Percentiles rank a stretch among this genome's conserved stretches.
phyloP scores from a whole-genome alignment of 257 asterid species.

The Solanum medicagineum region DNA sequence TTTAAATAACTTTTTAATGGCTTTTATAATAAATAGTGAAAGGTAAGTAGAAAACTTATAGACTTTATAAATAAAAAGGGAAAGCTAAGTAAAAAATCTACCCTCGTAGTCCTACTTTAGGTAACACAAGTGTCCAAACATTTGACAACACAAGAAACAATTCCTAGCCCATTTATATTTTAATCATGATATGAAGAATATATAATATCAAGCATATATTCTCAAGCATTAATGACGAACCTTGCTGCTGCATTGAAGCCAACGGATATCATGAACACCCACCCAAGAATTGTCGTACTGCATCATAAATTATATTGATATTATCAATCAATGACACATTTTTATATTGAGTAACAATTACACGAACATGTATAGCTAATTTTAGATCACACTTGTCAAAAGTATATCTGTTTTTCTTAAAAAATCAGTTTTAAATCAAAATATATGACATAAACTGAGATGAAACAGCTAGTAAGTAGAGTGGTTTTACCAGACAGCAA shows the following conservation, averaged over 20 bases:
- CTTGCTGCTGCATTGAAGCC: constrained; percentile 32
- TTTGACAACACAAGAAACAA: not conserved
- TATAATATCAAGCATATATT: not conserved
- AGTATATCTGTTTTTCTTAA: too few relatives aligned
- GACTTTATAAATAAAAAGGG: not conserved
- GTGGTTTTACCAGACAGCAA: not conserved
- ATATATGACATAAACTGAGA: too few relatives aligned
- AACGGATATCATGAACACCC: constrained; percentile 21
- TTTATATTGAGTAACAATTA: too few relatives aligned
- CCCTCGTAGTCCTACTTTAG: too few relatives aligned
- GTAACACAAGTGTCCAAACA: not conserved
- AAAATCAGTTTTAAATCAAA: too few relatives aligned
- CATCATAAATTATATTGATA: not conserved
- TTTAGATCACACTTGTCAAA: too few relatives aligned
- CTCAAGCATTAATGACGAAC: not conserved
- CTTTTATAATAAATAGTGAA: not conserved
- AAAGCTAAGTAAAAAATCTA: not conserved
- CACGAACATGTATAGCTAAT: too few relatives aligned
- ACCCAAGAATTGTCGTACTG: constrained; percentile 16
- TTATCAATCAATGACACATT: too few relatives aligned
- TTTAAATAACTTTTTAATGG: too few relatives aligned
- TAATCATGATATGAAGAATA: not conserved
- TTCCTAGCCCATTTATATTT: not conserved
- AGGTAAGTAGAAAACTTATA: not conserved
- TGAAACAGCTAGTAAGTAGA: not conserved